These are phyloP conservation scores for Komagataella pseudopastoris DNA, from an alignment of 805 yeast genomes.

Conservation along the genomic window DNA sequence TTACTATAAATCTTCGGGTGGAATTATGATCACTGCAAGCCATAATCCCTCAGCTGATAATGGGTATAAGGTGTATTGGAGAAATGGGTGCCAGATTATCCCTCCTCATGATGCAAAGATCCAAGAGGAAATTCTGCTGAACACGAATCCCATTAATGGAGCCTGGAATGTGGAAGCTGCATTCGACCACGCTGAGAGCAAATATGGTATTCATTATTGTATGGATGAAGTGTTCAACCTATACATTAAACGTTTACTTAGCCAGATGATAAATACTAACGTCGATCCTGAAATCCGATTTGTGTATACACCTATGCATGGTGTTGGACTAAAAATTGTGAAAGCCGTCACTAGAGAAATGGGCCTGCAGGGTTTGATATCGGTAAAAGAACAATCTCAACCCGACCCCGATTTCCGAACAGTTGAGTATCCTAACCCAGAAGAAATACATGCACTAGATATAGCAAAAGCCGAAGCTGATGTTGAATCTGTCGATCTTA, in stretches of 20 bases:
- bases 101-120: slow-evolving; percentile 80
- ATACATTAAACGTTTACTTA: slow-evolving; percentile 24
- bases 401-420: slow-evolving; percentile 87
- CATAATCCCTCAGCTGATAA: slow-evolving; percentile 80
- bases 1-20: slow-evolving; percentile 47
- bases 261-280: slow-evolving; percentile 18
- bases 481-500: slow-evolving; percentile 27
- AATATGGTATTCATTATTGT: slow-evolving; percentile 19
- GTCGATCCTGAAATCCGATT: slow-evolving; percentile 26
- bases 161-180: slow-evolving; percentile 33
- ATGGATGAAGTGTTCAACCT: slow-evolving; percentile 25
- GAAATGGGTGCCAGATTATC: slow-evolving; percentile 90
- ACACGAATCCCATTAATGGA: slow-evolving; percentile 44
- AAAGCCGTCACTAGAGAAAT: slow-evolving; percentile 12
- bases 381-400: slow-evolving; percentile 48
- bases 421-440: slow-evolving; percentile 89
- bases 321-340: slow-evolving; percentile 56
- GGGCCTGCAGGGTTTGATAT: slow-evolving; percentile 14
- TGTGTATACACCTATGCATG: slow-evolving; percentile 93
- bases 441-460: slow-evolving; percentile 82
- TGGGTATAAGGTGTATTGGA: slow-evolving; percentile 90
- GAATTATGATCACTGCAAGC: slow-evolving; percentile 89
- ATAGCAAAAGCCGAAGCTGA: slow-evolving; percentile 57
- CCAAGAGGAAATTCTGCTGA: slow-evolving; percentile 45
- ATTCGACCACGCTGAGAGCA: slow-evolving; percentile 6